Base-by-base conservation (phyloP, 2,329 filamentous ascomycete genomes). In the Onygenales sp. region DNA sequence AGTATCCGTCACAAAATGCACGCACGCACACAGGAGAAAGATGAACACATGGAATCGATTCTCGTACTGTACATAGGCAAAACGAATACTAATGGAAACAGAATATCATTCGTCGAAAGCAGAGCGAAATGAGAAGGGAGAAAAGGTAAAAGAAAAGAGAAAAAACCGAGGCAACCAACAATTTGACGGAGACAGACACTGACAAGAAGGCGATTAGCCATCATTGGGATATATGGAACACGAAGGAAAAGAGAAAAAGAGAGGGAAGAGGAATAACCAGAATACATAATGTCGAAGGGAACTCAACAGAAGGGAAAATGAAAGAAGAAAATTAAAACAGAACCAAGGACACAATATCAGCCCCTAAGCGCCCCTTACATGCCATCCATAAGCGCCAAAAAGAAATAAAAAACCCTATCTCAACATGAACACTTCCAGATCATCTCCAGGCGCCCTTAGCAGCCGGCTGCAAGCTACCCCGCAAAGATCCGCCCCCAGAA, bases 401-500 rank as follows among this genome's bases (percentile, higher is more conserved):
- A 34, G 17, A 40, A 6, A 54, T 36, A 56, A 37, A 45, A 46
- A 51, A 17, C 33, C 42, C 46, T 42, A 53, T 14, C 14, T 13
- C 39, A 40, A 39, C 51, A 33, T 49, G 27, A 34, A 50, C 34
- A 32, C 43, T 14, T 42, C 36, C 52, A 42, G 42, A 48, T 54
- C 61, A 69, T 59, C 59, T 65, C 58, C 62, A 66, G 13, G 57
- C 57, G 14, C 59, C 62, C 44, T 65, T 64, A 27, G 58, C 58
- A 43, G 55, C 53, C 9, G 61, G 58, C 42, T 65, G 63, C 40
- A 68, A 56, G 53, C 62, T 65, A 32, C 64, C 63, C 11, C 68
- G 58, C n/a, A 63, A 53, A 34, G 62, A 61, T 21, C 66, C 67
- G 17, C 67, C 53, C 37, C 64, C 63, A n/a, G 67, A 64, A 17